phyloP scores from a whole-genome alignment of 768 basidiomycete genomes.

The Psilocybe tampanensis region DNA sequence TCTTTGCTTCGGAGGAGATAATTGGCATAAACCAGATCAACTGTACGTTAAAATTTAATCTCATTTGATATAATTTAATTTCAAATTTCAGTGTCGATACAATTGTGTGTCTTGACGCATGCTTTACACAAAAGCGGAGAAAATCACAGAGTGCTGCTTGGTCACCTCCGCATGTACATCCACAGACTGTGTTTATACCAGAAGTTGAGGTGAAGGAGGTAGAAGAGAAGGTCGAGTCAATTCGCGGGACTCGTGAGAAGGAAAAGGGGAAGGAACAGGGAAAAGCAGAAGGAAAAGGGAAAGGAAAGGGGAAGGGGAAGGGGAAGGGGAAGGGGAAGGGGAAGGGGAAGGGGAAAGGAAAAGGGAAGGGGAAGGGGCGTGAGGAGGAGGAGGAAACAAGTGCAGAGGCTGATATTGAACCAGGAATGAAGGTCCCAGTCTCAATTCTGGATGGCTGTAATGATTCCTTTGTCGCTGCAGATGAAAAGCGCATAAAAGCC shows the following conservation, averaged over 20 bases:
- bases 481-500: slow-evolving; percentile 25
- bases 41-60: slow-evolving; percentile 4
- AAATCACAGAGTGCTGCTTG: slow-evolving; percentile 9
- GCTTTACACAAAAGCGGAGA: slow-evolving; percentile 34
- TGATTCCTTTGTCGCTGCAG: slow-evolving; percentile 32
- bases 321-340: too few species aligned
- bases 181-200: slow-evolving; percentile 22
- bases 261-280: neutral
- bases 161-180: slow-evolving; percentile 20
- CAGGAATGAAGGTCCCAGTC: slow-evolving; percentile 25
- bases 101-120: slow-evolving; percentile 33
- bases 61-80: neutral
- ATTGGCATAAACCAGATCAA: slow-evolving; percentile 8
- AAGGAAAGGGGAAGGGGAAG: neutral
- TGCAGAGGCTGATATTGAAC: slow-evolving; percentile 6
- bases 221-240: slow-evolving; percentile 17
- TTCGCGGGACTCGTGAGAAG: neutral
- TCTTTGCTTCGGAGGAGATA: slow-evolving; percentile 27
- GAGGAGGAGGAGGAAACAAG: too few species aligned
- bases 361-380: neutral
- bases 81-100: slow-evolving; percentile 21
- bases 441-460: slow-evolving; percentile 34
- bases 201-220: slow-evolving; percentile 19
- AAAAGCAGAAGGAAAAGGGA: neutral
- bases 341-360: neutral